phyloP scores from a whole-genome alignment of 768 basidiomycete genomes.

The Cantharellus cinnabarinus region DNA sequence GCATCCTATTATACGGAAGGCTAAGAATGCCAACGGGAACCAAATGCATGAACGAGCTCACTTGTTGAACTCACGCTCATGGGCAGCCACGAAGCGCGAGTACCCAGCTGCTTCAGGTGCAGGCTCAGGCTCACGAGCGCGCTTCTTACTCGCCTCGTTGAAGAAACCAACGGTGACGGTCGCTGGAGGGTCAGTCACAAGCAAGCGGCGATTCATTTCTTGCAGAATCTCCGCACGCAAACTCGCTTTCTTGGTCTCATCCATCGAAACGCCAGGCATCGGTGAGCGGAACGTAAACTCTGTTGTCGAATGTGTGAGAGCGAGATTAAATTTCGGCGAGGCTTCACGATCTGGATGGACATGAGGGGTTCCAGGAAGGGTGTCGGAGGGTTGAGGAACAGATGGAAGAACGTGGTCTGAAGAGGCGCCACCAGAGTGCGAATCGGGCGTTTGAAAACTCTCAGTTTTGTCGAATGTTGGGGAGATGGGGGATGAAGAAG shows the following conservation, averaged over 20 bases:
- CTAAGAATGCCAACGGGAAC: not conserved
- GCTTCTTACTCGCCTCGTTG: not conserved
- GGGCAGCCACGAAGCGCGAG: too few relatives aligned
- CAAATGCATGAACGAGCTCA: not conserved
- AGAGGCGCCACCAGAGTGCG: not conserved
- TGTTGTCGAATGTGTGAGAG: conserved; percentile 27
- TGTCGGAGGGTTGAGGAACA: not conserved
- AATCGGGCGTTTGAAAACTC: not conserved
- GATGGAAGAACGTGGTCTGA: not conserved
- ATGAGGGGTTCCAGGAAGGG: not conserved
- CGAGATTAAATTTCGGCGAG: not conserved
- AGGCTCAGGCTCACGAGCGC: not conserved
- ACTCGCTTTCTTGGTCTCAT: not conserved
- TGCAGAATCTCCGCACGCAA: conserved; percentile 49
- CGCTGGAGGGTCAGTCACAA: too few relatives aligned
- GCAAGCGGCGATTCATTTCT: conserved; percentile 44
- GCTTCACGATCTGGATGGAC: not conserved
- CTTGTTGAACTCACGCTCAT: conserved; percentile 5
- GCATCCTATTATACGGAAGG: not conserved
- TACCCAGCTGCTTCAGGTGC: too few relatives aligned
- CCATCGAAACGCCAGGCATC: conserved; percentile 10
- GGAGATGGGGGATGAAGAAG: not conserved
- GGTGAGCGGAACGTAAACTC: conserved; percentile 14
- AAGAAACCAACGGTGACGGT: too few relatives aligned
- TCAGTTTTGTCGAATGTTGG: not conserved